Evolutionary conservation across 2,329 filamentous ascomycete genomes (phyloP), one percentile per base, ranked within the genome.

Genomic region (Fusarium phyllophilum): DNA sequence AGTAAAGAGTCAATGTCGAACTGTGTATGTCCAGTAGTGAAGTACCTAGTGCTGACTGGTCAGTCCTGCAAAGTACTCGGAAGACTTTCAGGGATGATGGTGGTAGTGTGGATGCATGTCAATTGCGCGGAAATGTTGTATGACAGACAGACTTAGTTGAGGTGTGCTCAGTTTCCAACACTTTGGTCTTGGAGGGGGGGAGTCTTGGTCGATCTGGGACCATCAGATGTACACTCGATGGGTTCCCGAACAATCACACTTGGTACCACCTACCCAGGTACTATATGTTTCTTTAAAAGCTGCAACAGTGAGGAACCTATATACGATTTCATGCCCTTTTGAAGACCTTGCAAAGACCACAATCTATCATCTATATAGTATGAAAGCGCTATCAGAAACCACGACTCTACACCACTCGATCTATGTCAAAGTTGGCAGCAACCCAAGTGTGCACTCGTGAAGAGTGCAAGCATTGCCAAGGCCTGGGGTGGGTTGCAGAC

Each of bases 401-500:
- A 34, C 34, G 39, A 26, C 39, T 70, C 34, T 45, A 70, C 48
- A 46, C 22, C 49, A 36, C 26, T 29, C 26, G 26, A 29, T 29
- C 26, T 6, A 29, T 29, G 26, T 29, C 26, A 29, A 29, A 29
- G 26, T 29, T 29, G 26, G 26, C 44, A 36, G 48, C 44, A 44
- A 59, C 51, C 31, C 33, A 45, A 51, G 52, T 48, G 42, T 18
- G 34, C 68, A 62, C 36, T n/a, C 15, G 12, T 36, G 31, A 70
- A 58, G 60, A 62, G 55, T 62, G 74, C 72, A 75, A 77, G 66
- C 69, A 73, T 75, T 68, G 72, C 66, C 70, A 67, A 72, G 66
- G 62, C 52, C 51, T 26, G 62, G 62, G 72, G 67, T 70, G 36
- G 49, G 55, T 38, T 63, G 74, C 67, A 69, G 70, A 72, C 75